Evolutionary conservation across 2,329 filamentous ascomycete species (phyloP).

Genomic region (Exophiala lecanii-corni): DNA sequence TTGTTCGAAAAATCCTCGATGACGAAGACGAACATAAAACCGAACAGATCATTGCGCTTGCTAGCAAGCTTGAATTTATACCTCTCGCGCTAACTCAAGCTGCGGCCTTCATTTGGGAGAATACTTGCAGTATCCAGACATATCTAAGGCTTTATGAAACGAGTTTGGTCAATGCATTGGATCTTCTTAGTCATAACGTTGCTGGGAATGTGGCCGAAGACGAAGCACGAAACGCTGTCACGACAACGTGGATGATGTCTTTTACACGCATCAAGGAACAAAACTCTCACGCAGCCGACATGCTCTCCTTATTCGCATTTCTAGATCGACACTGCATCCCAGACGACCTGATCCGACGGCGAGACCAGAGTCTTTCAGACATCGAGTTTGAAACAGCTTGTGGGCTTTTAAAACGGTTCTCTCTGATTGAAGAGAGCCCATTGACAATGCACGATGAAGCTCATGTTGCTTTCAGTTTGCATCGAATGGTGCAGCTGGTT

Average conservation of each 20-base stretch:
- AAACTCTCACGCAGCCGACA: conserved; percentile 26
- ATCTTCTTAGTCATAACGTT: neutral
- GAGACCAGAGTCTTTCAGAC: neutral
- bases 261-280: conserved; percentile 30
- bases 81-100: conserved; percentile 5
- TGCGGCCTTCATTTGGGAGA: conserved; percentile 7
- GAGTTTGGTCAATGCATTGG: neutral
- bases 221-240: conserved; percentile 23
- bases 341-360: conserved; percentile 18
- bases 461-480: conserved; percentile 24
- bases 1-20: conserved; percentile 1
- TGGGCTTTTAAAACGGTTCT: conserved; percentile 4
- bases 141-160: conserved; percentile 3
- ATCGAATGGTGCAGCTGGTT: conserved; percentile 21
- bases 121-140: neutral
- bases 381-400: neutral
- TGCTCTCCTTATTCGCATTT: conserved; percentile 31
- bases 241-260: conserved; percentile 33
- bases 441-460: conserved; percentile 25
- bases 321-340: conserved; percentile 31
- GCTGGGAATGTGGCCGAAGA: neutral
- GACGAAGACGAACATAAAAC: conserved; percentile 1
- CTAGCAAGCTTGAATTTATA: conserved; percentile 1
- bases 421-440: conserved; percentile 9
- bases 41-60: conserved; percentile 1